phyloP scores from a whole-genome alignment of 1,284 basidiomycete genomes.

The Cryptococcus sp. region DNA sequence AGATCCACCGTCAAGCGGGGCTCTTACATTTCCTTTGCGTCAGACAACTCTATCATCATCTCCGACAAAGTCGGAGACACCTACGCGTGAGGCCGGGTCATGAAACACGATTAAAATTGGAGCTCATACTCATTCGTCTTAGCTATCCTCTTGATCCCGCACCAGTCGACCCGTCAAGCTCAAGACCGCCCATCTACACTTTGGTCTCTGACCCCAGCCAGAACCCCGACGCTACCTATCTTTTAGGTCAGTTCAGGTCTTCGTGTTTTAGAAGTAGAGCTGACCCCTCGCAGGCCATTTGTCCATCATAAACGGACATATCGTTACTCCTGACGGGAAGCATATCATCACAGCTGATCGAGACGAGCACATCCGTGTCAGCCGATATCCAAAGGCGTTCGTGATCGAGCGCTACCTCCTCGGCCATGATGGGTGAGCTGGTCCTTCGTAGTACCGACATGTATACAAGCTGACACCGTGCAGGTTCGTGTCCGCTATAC shows the following conservation, averaged over 20 bases:
- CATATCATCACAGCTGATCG: conserved; percentile 83
- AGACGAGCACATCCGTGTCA: conserved; percentile 91
- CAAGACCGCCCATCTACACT: conserved; percentile 50
- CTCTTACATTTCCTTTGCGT: conserved; percentile 28
- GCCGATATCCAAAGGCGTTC: conserved; percentile 80
- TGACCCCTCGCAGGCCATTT: conserved; percentile 61
- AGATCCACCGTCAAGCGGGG: conserved; percentile 23
- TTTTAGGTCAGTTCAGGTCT: conserved; percentile 58
- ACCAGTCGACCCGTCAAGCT: conserved; percentile 54
- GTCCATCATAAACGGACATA: conserved; percentile 73
- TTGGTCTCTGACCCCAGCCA: conserved; percentile 70
- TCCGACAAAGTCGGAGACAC: conserved; percentile 51
- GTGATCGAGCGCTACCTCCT: conserved; percentile 81
- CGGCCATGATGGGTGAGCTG: conserved; percentile 72
- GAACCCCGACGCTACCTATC: conserved; percentile 63
- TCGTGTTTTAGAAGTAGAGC: not conserved
- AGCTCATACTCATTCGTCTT: conserved; percentile 5
- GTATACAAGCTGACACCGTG: not conserved
- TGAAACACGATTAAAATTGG: not conserved
- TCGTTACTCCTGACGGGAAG: conserved; percentile 66
- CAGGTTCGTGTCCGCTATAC: conserved; percentile 80
- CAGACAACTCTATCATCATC: conserved; percentile 31
- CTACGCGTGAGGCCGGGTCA: conserved; percentile 34
- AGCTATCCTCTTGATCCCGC: conserved; percentile 59
- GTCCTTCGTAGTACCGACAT: conserved; percentile 12